Conservation (phyloP, 1,284 basidiomycete species). For the Ustilago sp. region DNA sequence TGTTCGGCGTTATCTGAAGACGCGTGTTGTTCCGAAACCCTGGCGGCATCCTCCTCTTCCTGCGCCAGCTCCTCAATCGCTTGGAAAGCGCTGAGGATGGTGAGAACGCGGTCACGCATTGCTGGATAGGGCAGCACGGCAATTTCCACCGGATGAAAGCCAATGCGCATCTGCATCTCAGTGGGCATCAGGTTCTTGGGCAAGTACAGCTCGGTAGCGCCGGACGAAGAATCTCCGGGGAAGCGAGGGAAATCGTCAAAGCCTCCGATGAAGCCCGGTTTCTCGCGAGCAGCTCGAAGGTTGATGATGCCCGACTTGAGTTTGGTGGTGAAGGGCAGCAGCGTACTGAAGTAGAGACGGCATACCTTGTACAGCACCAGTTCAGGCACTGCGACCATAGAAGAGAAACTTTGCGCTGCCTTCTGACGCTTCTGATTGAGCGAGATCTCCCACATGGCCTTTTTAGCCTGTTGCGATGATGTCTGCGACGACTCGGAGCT, state of each 20-base stretch:
- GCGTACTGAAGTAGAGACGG: slow-evolving; percentile 52
- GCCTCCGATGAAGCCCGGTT: slow-evolving; percentile 35
- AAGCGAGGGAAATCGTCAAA: slow-evolving; percentile 47
- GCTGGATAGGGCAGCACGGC: slow-evolving; percentile 47
- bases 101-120: slow-evolving; percentile 49
- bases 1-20: background rate
- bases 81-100: slow-evolving; percentile 45
- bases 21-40: slow-evolving; percentile 28
- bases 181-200: slow-evolving; percentile 54
- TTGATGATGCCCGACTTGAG: slow-evolving; percentile 55
- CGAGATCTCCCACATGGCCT: slow-evolving; percentile 46
- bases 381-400: slow-evolving; percentile 51
- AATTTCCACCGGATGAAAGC: slow-evolving; percentile 51
- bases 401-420: slow-evolving; percentile 43
- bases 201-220: slow-evolving; percentile 30
- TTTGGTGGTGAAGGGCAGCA: slow-evolving; percentile 47
- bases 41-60: slow-evolving; percentile 26
- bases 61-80: slow-evolving; percentile 38
- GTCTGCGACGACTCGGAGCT: slow-evolving; percentile 12
- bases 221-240: slow-evolving; percentile 32
- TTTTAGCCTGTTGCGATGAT: slow-evolving; percentile 21
- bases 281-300: slow-evolving; percentile 38
- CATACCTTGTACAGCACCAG: slow-evolving; percentile 53
- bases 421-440: slow-evolving; percentile 47
- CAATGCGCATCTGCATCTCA: slow-evolving; percentile 49